Evolutionary conservation across 768 basidiomycete species (phyloP), one percentile per base, ranked within the genome.

Genomic region (Exsudoporus frostii): DNA sequence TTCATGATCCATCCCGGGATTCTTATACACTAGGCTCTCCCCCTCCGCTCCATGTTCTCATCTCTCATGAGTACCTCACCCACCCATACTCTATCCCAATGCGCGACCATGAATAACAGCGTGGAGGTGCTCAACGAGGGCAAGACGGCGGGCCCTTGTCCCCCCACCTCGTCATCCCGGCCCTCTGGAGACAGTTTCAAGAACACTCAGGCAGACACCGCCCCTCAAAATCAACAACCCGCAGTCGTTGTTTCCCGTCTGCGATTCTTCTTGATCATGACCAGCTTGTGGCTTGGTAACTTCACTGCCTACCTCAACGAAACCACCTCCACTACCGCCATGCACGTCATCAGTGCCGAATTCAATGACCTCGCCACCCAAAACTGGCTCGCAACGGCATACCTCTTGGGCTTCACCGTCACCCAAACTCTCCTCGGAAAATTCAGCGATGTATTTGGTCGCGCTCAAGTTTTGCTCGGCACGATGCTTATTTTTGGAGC

Each of bases 251-350:
- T 70, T 13, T 59, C 69, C 11, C 59, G 54, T 20, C 48, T 61
- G 14, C 67, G 57, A 0, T 70, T 70, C 60, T 72, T 71, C 54
- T 39, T 71, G 53, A 70, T 70, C 56, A 70, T 70, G 69, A 5
- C 56, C 32, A 68, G 69, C 50, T 20, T 70, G 27, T 70, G 71
- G 71, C 51, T 70, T 22, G 69, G 69, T 15, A 70, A 70, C 59
- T 67, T 72, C 48, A 67, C 70, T 13, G 70, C 70, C 25, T 71
- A 73, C 58, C 50, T 71, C 51, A 71, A 71, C 42, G 70, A 71
- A 48, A 71, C 70, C 0, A 72, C 66, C 13, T 59, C 61, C 10
- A 71, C 70, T 0, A 71, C 70, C 13, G 70, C 71, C 25, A 72
- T 73, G 70, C 70, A 71, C 39, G 55, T 64, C 61, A 71, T 71